A percentile compares a stretch with the other conserved stretches of the same genome.
Conservation (phyloP, 2,329 filamentous ascomycete species). For the Cladophialophora chaetospira region DNA sequence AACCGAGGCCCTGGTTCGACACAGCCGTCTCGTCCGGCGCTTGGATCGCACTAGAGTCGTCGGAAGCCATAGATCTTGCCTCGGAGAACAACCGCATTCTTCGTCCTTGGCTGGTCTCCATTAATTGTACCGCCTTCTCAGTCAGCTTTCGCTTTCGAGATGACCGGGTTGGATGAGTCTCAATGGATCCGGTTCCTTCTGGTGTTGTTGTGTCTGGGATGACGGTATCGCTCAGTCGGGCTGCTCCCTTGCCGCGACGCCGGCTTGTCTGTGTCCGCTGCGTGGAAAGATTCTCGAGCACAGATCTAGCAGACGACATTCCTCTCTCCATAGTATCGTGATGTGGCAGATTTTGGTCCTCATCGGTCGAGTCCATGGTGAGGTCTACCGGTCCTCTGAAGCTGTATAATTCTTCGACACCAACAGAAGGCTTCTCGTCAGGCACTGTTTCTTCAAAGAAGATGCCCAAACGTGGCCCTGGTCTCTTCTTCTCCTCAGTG, state of each 20-base stretch:
- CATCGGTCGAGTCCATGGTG: slow-evolving; percentile 8
- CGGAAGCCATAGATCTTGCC: not conserved
- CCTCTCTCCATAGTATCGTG: not conserved
- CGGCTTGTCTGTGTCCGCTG: not conserved
- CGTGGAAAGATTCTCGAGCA: not conserved
- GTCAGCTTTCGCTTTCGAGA: slow-evolving; percentile 14
- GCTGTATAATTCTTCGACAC: not conserved
- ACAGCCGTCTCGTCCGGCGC: not conserved
- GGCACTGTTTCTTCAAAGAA: slow-evolving; percentile 9
- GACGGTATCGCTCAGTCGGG: not conserved
- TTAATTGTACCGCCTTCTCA: slow-evolving; percentile 7
- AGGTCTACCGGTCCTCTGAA: not conserved
- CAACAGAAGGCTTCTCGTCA: not conserved
- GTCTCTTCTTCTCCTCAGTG: not conserved
- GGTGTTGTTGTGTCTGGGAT: not conserved
- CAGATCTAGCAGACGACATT: not conserved
- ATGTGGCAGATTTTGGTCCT: not conserved
- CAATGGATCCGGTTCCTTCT: not conserved
- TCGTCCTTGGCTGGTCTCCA: not conserved
- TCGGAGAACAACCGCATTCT: not conserved
- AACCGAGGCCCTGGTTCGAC: not conserved
- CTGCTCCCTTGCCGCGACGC: not conserved
- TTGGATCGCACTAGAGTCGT: not conserved
- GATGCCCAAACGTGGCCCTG: slow-evolving; percentile 12
- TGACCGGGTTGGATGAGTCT: not conserved